Conservation (phyloP, 2,329 filamentous ascomycete genomes). For the Scedosporium aurantiacum region DNA sequence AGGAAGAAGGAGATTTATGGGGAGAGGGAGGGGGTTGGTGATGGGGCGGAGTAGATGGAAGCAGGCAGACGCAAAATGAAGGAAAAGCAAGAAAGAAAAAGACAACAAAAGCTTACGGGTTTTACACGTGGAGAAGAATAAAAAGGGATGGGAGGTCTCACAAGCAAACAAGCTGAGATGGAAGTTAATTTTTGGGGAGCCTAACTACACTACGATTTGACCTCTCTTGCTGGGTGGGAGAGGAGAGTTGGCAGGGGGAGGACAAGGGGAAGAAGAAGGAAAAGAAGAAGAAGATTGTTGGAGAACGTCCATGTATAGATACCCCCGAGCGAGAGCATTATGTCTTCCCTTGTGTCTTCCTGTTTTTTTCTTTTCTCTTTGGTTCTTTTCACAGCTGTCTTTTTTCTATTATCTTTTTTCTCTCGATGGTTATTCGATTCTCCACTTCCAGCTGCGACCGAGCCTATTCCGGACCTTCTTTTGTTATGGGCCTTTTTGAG, state of each 20-base stretch:
- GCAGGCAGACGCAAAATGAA: background rate
- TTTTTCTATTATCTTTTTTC: background rate
- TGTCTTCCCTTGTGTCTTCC: background rate
- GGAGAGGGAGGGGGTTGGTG: constrained; percentile 35
- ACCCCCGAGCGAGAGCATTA: background rate
- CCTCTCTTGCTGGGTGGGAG: background rate
- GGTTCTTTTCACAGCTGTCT: background rate
- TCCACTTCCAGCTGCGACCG: too few species aligned
- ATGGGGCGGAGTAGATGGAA: background rate
- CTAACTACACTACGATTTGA: too few species aligned
- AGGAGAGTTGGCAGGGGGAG: background rate
- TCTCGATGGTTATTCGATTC: background rate
- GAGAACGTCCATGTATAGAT: background rate
- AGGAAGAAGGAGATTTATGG: constrained; percentile 61
- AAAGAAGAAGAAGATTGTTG: background rate
- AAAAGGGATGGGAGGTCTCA: too few species aligned
- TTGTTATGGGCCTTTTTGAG: too few species aligned
- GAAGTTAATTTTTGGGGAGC: too few species aligned
- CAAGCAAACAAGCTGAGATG: too few species aligned
- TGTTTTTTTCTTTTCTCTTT: too few species aligned
- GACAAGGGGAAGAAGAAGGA: background rate
- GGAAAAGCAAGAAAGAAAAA: background rate
- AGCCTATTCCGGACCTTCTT: too few species aligned
- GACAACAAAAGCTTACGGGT: too few species aligned
- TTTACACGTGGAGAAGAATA: too few species aligned